Conservation (phyloP, 2,329 filamentous ascomycete genomes). For the Hypoxylon sp. region DNA sequence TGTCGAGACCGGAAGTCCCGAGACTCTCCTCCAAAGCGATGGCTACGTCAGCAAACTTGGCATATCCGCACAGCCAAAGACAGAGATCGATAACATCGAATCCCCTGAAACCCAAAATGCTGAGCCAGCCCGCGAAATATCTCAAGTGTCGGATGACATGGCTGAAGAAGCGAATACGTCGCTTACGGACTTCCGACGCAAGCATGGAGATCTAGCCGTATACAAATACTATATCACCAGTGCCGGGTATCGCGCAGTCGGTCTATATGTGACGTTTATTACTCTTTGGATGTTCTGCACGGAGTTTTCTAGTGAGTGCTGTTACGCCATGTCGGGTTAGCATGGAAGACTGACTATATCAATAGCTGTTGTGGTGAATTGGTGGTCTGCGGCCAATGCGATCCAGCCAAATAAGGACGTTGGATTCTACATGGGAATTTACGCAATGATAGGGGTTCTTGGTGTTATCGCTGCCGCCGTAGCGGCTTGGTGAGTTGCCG, state of each 20-base stretch:
- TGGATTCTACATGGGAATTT: background rate
- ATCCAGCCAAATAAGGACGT: background rate
- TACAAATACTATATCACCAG: background rate
- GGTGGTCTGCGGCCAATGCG: background rate
- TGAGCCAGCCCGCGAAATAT: background rate
- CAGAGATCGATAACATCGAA: background rate
- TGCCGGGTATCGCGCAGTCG: background rate
- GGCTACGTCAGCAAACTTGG: constrained; percentile 1
- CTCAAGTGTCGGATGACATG: background rate
- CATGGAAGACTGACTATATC: background rate
- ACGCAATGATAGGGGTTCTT: background rate
- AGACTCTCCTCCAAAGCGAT: background rate
- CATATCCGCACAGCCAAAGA: background rate
- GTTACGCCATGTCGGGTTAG: background rate
- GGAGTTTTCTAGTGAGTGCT: background rate
- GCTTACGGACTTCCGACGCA: constrained; percentile 2
- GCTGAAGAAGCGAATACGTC: background rate
- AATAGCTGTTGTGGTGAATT: background rate
- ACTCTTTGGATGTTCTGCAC: background rate
- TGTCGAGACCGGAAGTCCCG: background rate
- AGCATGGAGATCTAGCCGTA: background rate
- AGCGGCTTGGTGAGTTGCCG: background rate
- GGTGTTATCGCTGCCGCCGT: background rate
- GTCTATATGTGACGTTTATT: background rate
- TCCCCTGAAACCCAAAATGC: background rate